Evolutionary conservation across 2,329 filamentous ascomycete species (phyloP).

Genomic region (Penicillium sp.): DNA sequence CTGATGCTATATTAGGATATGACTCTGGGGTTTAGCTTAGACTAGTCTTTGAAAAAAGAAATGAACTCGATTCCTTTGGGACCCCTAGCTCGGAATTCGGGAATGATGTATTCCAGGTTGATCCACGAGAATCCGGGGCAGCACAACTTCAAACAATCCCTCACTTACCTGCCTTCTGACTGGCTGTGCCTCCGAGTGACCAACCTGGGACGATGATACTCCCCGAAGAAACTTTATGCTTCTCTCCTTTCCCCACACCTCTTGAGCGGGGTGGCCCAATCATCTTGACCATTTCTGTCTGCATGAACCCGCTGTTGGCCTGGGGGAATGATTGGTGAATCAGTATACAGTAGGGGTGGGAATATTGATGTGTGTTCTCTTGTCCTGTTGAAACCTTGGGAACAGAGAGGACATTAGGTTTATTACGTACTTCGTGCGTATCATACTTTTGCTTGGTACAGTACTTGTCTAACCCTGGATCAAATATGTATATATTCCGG

Average conservation of each 20-base stretch:
- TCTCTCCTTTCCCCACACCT: conserved; percentile 6
- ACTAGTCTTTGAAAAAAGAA: neutral
- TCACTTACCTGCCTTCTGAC: neutral
- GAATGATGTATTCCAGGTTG: neutral
- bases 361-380: neutral
- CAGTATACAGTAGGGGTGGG: neutral
- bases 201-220: conserved; percentile 13
- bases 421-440: neutral
- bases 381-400: neutral
- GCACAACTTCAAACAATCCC: neutral
- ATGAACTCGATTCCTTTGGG: neutral
- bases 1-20: conserved; percentile 11
- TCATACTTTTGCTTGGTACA: neutral
- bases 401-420: neutral
- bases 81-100: neutral
- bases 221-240: conserved; percentile 24
- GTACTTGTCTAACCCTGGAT: neutral
- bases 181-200: conserved; percentile 4
- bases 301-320: conserved; percentile 12
- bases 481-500: neutral
- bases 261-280: conserved; percentile 1
- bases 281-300: neutral
- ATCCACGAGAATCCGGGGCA: neutral
- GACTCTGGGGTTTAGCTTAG: neutral
- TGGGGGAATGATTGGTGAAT: neutral